Percentiles rank a stretch among this genome's conserved stretches.
phyloP scores from a whole-genome alignment of 2,329 filamentous ascomycete species.

The Fusarium haematococcum region DNA sequence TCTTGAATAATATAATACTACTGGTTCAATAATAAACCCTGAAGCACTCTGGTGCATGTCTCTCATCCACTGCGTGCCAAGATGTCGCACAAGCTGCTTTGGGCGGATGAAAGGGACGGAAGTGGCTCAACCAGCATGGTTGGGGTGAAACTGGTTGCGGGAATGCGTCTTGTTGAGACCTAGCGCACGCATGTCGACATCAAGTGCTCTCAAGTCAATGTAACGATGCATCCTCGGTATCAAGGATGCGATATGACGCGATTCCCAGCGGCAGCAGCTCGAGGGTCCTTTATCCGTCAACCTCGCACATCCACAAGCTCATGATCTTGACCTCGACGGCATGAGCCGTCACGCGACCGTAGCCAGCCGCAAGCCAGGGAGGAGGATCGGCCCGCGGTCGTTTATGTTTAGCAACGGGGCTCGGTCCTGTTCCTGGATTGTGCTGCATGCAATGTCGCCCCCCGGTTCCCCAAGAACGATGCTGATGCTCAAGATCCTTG shows the following conservation, averaged over 20 bases:
- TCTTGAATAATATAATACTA: background rate
- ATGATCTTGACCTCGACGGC: conserved; percentile 11
- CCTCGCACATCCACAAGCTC: conserved; percentile 1
- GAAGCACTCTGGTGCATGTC: background rate
- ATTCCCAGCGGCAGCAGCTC: background rate
- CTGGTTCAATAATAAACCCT: background rate
- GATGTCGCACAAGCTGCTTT: background rate
- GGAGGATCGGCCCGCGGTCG: conserved; percentile 32
- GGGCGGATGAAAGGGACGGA: conserved; percentile 19
- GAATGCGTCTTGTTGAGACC: conserved; percentile 38
- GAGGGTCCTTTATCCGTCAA: background rate
- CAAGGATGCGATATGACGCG: conserved; percentile 8
- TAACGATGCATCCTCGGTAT: conserved; percentile 29
- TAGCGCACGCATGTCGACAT: conserved; percentile 21
- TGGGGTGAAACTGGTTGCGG: conserved; percentile 35
- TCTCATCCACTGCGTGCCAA: background rate
- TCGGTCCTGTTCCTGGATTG: conserved; percentile 39
- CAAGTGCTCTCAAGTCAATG: conserved; percentile 13
- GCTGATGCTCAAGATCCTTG: conserved; percentile 36
- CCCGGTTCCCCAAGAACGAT: conserved; percentile 28
- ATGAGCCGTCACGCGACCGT: conserved; percentile 39
- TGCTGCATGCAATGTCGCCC: conserved; percentile 37
- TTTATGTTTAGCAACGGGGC: conserved; percentile 31
- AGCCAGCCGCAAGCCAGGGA: conserved; percentile 11
- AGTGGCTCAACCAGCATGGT: conserved; percentile 25